A percentile compares a stretch with the other conserved stretches of the same genome.
phyloP scores from a whole-genome alignment of 306 rosid species.

The Lathyrus aphaca region DNA sequence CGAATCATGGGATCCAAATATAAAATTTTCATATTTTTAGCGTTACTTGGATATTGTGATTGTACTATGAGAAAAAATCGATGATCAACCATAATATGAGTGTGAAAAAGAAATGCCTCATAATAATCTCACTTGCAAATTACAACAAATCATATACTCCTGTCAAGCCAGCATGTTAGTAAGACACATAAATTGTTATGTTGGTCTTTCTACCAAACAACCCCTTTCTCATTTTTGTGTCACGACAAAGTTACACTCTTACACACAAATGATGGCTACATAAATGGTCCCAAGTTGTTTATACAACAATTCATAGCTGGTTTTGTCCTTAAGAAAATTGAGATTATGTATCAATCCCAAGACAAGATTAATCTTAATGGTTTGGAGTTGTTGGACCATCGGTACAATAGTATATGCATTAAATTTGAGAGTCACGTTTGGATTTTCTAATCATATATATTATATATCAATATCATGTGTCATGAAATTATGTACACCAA shows the following conservation, averaged over 20 bases:
- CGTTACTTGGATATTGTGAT: too few species aligned
- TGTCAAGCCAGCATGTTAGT: background rate
- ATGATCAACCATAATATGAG: too few species aligned
- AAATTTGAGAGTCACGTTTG: conserved; percentile 28
- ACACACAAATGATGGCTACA: conserved; percentile 19
- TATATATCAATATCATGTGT: conserved; percentile 46
- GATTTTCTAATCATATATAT: conserved; percentile 9
- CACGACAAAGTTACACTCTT: background rate
- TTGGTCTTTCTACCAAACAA: conserved; percentile 27
- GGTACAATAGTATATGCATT: conserved; percentile 27
- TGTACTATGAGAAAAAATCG: too few species aligned
- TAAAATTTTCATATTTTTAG: too few species aligned
- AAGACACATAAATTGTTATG: background rate
- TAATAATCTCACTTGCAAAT: background rate
- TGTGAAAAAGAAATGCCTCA: background rate
- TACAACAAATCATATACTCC: conserved; percentile 3
- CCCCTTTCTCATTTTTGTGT: background rate
- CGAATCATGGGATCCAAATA: too few species aligned
- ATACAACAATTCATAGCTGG: background rate
- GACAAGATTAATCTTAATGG: conserved; percentile 36
- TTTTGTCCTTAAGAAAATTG: conserved; percentile 43
- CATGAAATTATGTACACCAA: conserved; percentile 17
- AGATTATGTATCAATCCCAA: conserved; percentile 23
- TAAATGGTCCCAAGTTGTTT: conserved; percentile 42
- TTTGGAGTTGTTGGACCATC: conserved; percentile 32